These are phyloP conservation scores for Pyricularia pennisetigena DNA, from an alignment of 2,329 filamentous ascomycete genomes.

Conservation along the genomic window DNA sequence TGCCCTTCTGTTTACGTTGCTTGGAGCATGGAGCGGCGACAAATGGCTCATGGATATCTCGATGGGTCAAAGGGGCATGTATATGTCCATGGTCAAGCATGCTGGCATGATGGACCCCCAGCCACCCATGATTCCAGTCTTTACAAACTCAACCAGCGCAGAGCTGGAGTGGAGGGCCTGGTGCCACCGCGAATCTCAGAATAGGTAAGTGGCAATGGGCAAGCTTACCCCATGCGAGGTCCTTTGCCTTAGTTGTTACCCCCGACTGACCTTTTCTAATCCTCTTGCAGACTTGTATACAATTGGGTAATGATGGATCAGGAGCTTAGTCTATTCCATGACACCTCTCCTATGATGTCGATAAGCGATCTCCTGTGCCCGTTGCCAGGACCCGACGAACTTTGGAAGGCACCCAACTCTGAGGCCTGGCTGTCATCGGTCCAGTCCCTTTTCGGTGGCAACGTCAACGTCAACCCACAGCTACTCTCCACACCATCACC, in stretches of 20 bases:
- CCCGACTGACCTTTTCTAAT: conserved; percentile 9
- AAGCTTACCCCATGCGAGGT: background rate
- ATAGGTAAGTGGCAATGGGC: conserved; percentile 34
- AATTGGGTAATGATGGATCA: conserved; percentile 69
- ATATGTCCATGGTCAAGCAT: conserved; percentile 63
- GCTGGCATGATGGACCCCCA: conserved; percentile 54
- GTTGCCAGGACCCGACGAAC: conserved; percentile 48
- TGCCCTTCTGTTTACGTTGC: conserved; percentile 56
- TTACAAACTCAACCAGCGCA: conserved; percentile 29
- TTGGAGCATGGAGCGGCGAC: conserved; percentile 65
- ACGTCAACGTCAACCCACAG: conserved; percentile 37
- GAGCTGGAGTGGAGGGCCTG: conserved; percentile 53
- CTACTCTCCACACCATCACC: conserved; percentile 37
- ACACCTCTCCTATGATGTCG: conserved; percentile 51
- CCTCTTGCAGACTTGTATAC: conserved; percentile 49
- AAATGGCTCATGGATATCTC: conserved; percentile 72
- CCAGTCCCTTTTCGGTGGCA: conserved; percentile 47
- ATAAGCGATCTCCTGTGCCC: conserved; percentile 56
- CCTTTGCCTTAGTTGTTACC: no score
- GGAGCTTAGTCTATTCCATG: conserved; percentile 58
- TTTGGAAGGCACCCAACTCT: conserved; percentile 52
- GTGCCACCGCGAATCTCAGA: conserved; percentile 54
- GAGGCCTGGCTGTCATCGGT: conserved; percentile 50
- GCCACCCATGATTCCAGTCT: conserved; percentile 30
- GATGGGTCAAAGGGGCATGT: conserved; percentile 66